Evolutionary conservation across 148 eudicot genomes (phyloP), one percentile per base, ranked within the genome.

Genomic region (Chenopodium album): DNA sequence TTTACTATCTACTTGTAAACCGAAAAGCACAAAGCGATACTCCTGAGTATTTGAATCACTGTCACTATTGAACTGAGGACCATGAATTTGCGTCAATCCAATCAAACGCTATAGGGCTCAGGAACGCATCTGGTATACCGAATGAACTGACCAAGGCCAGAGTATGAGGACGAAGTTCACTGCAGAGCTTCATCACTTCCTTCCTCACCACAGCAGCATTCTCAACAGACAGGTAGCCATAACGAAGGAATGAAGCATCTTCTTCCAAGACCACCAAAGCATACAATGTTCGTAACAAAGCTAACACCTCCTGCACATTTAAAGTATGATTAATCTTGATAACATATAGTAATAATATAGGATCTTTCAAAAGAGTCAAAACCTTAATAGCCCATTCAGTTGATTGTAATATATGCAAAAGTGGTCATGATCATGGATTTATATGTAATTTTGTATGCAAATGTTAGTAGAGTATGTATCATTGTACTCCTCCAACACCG

Each of bases 191-290:
- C 2, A 84, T 79, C 75, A 96, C 92, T 88, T 94, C 97, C 82
- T 89, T 88, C 78, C 99, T 90, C 84, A 96, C 91, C 13, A 75
- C 82, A 41, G 90, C 92, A 76, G 94, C 97, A 80, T 90, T 88
- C 71, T 87, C 95, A 9, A 79, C 83, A 52, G 97, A 85, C 32
- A 96, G 70, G 84, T 87, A 89, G 4, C 99, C 99, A 23, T 94
- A 96, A 12, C 97, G 93, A 20, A 95, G 98, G 89, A 95, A 95
- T 10, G 97, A 86, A 60, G 92, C 82, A 76, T 95, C 99, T 91
- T 95, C 99, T 73, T 95, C 99, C 86, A 95, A 34, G 69, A 86
- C 83, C 74, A 89, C 86, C 82, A 91, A 34, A 19, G 89, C 94
- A 78, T 92, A 96, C 85, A 94, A 72, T 48, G 94, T 84, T 85